These are phyloP conservation scores for Trichoderma afroharzianum DNA, from an alignment of 2,329 filamentous ascomycete genomes.

Conservation along the genomic window DNA sequence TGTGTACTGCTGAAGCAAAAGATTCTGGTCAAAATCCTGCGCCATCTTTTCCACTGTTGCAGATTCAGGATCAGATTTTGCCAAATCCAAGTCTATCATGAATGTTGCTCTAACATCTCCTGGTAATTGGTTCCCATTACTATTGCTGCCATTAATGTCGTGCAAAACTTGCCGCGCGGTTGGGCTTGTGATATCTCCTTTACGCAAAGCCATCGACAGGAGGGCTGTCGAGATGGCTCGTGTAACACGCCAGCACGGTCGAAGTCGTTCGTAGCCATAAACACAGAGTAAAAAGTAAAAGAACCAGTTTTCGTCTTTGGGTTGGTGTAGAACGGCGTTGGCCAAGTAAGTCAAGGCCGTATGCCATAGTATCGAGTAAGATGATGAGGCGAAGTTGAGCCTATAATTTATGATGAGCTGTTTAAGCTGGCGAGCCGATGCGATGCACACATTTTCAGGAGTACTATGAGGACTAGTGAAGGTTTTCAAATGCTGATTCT, in stretches of 20 bases:
- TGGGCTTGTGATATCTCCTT: constrained; percentile 29
- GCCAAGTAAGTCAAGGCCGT: constrained; percentile 4
- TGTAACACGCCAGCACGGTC: constrained; percentile 34
- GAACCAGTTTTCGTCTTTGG: constrained; percentile 29
- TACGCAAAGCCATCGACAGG: constrained; percentile 34
- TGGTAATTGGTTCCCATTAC: neutral
- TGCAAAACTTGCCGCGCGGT: constrained; percentile 29
- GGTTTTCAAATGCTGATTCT: too few relatives aligned
- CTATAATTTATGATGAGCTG: too few relatives aligned
- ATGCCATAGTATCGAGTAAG: neutral
- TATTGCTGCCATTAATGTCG: constrained; percentile 22
- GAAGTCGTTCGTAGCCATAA: constrained; percentile 36
- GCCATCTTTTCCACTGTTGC: constrained; percentile 32
- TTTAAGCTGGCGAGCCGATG: too few relatives aligned
- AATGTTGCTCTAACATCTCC: constrained; percentile 31
- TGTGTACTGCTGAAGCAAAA: constrained; percentile 29
- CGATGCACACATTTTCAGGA: too few relatives aligned
- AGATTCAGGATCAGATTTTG: constrained; percentile 29
- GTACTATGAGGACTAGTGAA: too few relatives aligned
- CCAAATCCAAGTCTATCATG: constrained; percentile 33
- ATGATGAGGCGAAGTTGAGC: neutral
- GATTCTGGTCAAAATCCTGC: constrained; percentile 29
- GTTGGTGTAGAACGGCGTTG: constrained; percentile 35
- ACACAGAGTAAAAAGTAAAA: constrained; percentile 38
- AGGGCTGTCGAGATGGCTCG: constrained; percentile 34